phyloP scores from a whole-genome alignment of 306 rosid species.

The Lathyrus sativus region DNA sequence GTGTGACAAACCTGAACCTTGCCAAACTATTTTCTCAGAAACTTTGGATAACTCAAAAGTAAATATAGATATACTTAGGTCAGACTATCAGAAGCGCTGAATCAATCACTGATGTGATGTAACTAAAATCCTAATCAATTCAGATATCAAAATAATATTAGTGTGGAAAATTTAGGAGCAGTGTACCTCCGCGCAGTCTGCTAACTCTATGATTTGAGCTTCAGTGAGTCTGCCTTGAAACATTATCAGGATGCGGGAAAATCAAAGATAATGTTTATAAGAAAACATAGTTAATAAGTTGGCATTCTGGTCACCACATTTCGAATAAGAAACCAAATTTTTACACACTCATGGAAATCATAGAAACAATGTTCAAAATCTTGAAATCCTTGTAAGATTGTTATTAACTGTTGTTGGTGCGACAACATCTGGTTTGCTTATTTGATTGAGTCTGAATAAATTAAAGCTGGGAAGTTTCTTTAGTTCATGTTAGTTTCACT shows the following conservation, averaged over 20 bases:
- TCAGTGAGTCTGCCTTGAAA: not conserved
- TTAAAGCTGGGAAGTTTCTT: not conserved
- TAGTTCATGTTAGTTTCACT: not conserved
- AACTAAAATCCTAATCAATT: slow-evolving; percentile 6
- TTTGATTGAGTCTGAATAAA: slow-evolving; percentile 23
- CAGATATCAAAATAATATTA: not conserved
- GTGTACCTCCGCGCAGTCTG: not conserved
- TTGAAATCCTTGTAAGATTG: slow-evolving; percentile 13
- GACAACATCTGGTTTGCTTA: slow-evolving; percentile 10
- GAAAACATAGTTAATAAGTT: not conserved
- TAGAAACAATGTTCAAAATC: slow-evolving; percentile 2
- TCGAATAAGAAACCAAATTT: not conserved
- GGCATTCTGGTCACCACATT: not conserved
- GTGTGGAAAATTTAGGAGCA: not conserved
- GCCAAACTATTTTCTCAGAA: not conserved
- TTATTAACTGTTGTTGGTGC: not conserved
- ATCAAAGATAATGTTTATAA: not conserved
- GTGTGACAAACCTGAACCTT: slow-evolving; percentile 14
- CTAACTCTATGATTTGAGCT: not conserved
- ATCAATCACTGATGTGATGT: not conserved
- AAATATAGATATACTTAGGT: not conserved
- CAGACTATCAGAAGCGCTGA: not conserved
- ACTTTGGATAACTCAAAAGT: not conserved
- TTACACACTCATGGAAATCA: not conserved
- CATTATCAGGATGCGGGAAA: not conserved